Evolutionary conservation across 495 filamentous ascomycete genomes (phyloP).

Genomic region (Astrothelium subdiscretum): DNA sequence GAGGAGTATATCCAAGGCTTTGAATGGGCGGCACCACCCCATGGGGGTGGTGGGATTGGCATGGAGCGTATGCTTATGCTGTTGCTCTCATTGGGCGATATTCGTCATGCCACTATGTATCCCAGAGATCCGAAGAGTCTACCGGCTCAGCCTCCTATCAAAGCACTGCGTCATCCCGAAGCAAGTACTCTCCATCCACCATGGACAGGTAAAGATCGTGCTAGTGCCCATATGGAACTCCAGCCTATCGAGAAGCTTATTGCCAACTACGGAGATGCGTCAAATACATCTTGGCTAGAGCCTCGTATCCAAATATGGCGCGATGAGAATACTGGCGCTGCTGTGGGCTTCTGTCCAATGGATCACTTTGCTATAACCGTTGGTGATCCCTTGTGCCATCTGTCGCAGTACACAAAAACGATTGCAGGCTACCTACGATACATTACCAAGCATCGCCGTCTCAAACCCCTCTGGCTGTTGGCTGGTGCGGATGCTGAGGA

Average conservation of each 20-base stretch:
- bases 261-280: conserved; percentile 81
- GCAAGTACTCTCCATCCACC: conserved; percentile 59
- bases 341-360: conserved; percentile 63
- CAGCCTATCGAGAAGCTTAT: conserved; percentile 70
- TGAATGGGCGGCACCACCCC: conserved; percentile 76
- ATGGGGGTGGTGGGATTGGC: conserved; percentile 83
- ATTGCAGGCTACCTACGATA: conserved; percentile 60
- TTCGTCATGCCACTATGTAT: conserved; percentile 75
- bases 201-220: conserved; percentile 41
- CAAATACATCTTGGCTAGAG: conserved; percentile 79
- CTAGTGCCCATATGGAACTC: conserved; percentile 38
- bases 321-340: conserved; percentile 62
- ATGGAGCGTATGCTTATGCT: conserved; percentile 81
- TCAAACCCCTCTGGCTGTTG: conserved; percentile 75
- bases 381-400: conserved; percentile 69
- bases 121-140: conserved; percentile 73
- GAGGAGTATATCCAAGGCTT: conserved; percentile 84
- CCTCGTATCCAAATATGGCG: conserved; percentile 75
- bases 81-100: conserved; percentile 73
- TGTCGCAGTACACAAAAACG: conserved; percentile 55
- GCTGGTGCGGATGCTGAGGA: conserved; percentile 57
- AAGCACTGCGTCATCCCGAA: conserved; percentile 61
- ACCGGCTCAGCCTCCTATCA: conserved; percentile 42
- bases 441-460: conserved; percentile 55
- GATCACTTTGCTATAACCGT: conserved; percentile 65